A percentile compares a stretch with the other conserved stretches of the same genome.
Evolutionary conservation across 495 filamentous ascomycete species (phyloP).

Genomic region (Aspergillus homomorphus): DNA sequence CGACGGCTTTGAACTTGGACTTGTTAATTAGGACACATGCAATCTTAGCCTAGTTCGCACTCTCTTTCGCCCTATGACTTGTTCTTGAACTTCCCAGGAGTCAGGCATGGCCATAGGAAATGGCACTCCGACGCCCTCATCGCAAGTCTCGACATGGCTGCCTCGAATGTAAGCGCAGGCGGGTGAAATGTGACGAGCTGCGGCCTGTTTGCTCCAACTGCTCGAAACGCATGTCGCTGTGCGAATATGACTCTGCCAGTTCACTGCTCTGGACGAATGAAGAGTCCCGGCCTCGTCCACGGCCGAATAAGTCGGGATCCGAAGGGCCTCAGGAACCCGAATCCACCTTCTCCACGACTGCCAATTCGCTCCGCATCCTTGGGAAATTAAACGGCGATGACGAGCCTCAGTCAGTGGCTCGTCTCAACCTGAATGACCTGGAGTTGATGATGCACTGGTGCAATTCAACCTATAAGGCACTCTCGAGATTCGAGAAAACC

Average conservation of each 20-base stretch:
- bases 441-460: slow-evolving; percentile 49
- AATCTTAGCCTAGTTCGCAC: not conserved
- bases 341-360: slow-evolving; percentile 11
- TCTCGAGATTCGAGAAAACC: slow-evolving; percentile 32
- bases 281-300: slow-evolving; percentile 17
- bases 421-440: slow-evolving; percentile 36
- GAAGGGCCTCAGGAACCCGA: slow-evolving; percentile 18
- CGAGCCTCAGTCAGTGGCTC: slow-evolving; percentile 8
- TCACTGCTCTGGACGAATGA: slow-evolving; percentile 42
- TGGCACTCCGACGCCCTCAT: slow-evolving; percentile 28
- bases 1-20: not conserved
- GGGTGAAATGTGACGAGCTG: slow-evolving; percentile 44
- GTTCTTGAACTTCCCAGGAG: not conserved
- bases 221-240: slow-evolving; percentile 36
- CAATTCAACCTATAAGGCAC: slow-evolving; percentile 31
- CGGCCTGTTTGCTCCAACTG: slow-evolving; percentile 41
- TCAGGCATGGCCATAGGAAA: slow-evolving; percentile 4
- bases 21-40: not conserved
- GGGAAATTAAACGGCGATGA: slow-evolving; percentile 18
- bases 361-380: slow-evolving; percentile 30
- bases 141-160: slow-evolving; percentile 32
- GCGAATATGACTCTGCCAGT: slow-evolving; percentile 38
- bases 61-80: not conserved
- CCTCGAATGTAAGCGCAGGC: slow-evolving; percentile 27
- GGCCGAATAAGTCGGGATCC: slow-evolving; percentile 4